phyloP scores from a whole-genome alignment of 1,139 yeast genomes.

The Candida tunisiensis region DNA sequence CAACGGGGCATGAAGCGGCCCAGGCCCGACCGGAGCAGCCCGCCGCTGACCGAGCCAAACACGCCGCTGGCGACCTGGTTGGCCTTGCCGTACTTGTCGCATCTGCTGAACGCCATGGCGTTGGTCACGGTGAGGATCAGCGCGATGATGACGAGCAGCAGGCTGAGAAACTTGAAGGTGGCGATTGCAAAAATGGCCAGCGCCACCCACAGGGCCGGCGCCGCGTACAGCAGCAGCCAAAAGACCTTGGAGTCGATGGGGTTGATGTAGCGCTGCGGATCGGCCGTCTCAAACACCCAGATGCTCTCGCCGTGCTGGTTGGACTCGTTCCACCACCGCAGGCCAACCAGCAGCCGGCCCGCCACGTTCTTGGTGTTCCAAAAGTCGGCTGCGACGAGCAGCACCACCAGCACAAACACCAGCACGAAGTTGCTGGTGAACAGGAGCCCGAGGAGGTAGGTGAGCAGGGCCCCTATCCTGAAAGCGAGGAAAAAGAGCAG shows the following conservation, averaged over 20 bases:
- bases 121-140: conserved; percentile 60
- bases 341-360: conserved; percentile 78
- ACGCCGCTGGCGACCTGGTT: conserved; percentile 28
- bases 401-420: conserved; percentile 60
- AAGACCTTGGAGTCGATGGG: conserved; percentile 84
- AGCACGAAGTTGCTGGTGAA: conserved; percentile 32
- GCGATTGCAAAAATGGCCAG: conserved; percentile 63
- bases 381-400: conserved; percentile 74
- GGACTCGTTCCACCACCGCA: conserved; percentile 82
- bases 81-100: conserved; percentile 85
- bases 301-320: conserved; percentile 42
- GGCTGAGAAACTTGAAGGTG: conserved; percentile 60
- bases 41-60: conserved; percentile 10
- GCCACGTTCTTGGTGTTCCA: conserved; percentile 89
- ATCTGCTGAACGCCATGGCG: conserved; percentile 76
- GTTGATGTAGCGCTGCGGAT: conserved; percentile 65
- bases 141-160: conserved; percentile 31
- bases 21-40: conserved; percentile 7
- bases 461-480: conserved; percentile 42
- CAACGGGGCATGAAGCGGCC: conserved; percentile 2
- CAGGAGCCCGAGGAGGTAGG: conserved; percentile 55
- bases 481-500: conserved; percentile 45
- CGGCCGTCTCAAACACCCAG: conserved; percentile 85
- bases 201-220: conserved; percentile 62
- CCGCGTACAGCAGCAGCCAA: conserved; percentile 62